phyloP scores from a whole-genome alignment of 2,329 filamentous ascomycete species.

The Pseudogymnoascus sp. region DNA sequence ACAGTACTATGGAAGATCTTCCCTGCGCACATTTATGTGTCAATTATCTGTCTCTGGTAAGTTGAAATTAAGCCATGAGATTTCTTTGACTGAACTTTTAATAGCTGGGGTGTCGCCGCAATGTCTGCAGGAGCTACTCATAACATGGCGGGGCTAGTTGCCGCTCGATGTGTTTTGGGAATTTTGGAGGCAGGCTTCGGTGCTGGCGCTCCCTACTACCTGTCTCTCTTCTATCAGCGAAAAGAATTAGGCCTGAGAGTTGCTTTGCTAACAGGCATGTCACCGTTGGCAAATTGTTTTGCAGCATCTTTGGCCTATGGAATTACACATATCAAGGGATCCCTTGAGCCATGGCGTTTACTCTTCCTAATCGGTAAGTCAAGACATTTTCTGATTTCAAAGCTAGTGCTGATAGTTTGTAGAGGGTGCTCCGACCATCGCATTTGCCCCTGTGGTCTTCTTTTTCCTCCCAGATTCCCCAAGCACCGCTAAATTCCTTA shows the following conservation, averaged over 20 bases:
- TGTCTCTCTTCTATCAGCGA: slow-evolving; percentile 31
- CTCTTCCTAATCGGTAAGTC: slow-evolving; percentile 24
- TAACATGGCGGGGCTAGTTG: slow-evolving; percentile 37
- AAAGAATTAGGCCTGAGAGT: slow-evolving; percentile 28
- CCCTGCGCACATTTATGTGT: slow-evolving; percentile 20
- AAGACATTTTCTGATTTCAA: slow-evolving; percentile 9
- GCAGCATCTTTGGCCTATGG: slow-evolving; percentile 30
- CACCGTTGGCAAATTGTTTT: slow-evolving; percentile 30
- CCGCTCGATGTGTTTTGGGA: slow-evolving; percentile 11
- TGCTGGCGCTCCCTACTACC: slow-evolving; percentile 26
- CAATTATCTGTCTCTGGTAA: slow-evolving; percentile 18
- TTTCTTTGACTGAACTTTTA: not conserved
- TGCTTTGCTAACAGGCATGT: slow-evolving; percentile 24
- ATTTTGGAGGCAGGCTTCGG: slow-evolving; percentile 27
- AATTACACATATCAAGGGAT: slow-evolving; percentile 25
- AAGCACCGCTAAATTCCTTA: slow-evolving; percentile 26
- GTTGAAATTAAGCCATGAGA: not conserved
- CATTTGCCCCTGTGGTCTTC: slow-evolving; percentile 25
- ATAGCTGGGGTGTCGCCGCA: slow-evolving; percentile 18
- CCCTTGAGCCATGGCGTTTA: slow-evolving; percentile 26
- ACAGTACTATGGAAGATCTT: slow-evolving; percentile 21
- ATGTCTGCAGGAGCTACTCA: slow-evolving; percentile 51
- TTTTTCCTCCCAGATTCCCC: slow-evolving; percentile 29
- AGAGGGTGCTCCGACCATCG: slow-evolving; percentile 27
- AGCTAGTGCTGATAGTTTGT: not conserved